Base-by-base conservation (phyloP, 2,329 filamentous ascomycete species). In the Ceratocystis albifundus region DNA sequence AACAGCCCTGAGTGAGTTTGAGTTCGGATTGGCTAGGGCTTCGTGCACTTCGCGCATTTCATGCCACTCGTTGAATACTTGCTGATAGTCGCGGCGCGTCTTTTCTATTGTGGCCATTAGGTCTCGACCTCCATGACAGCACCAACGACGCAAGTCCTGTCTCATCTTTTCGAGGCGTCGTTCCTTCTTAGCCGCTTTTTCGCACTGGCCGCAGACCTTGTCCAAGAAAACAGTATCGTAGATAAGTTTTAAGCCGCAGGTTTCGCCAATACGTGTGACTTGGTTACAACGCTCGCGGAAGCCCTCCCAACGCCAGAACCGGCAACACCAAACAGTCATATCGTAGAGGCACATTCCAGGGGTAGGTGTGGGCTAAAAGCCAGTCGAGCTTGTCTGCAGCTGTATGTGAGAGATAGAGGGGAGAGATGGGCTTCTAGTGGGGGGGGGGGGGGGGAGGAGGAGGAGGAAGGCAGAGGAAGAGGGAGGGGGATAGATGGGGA, bases 191-290 rank as follows among this genome's bases (percentile, higher is more conserved):
- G 91, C 87, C 71, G 92, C 90, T 77, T 94, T 91, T 73, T 90
- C 87, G 78, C 93, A 97, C 69, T 91, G 81, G 74, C 88, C 89
- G 80, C 93, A 97, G 72, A 84, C 83, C 66, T 83, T 83, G 55
- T 75, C 71, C 65, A 87, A 80, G 68, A 80, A 79, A 70, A 84
- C 80, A 30, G 89, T 92, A 71, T 84, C 79, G 79, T 88, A 91
- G 73, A 96, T 87, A 70, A 96, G 84, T 78, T 90, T 96, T 78
- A 96, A 87, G 69, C 93, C 93, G 77, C 93, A 97, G 46, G 93
- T 96, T 80, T 97, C 93, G 72, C 93, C 93, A 71, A 89, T 96
- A 70, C 93, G 89, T 79, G 96, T 95, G 76, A 96, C 93, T 77
- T 90, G 91, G 76, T 88, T 87, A 82, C 93, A 97, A 75, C 96